Evolutionary conservation across 805 yeast species (phyloP), one percentile per base, ranked within the genome.

Genomic region (Zygoascus biomembranicola): DNA sequence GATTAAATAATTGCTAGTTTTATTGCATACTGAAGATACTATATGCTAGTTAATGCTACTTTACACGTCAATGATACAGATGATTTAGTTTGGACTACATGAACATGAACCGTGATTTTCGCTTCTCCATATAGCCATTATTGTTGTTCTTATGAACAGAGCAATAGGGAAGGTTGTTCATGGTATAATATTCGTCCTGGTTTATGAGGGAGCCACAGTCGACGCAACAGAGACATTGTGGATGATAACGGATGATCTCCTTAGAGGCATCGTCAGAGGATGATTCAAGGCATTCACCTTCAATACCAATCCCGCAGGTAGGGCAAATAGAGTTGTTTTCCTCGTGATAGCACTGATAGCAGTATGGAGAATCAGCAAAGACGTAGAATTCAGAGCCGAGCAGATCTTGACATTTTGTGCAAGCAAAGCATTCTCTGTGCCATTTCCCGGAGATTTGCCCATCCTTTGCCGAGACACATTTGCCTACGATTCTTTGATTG

Each of bases 401-500:
- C 35, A 56, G 53, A 61, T 90, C 84, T 8, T 68, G 69, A 71
- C 98, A 92, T 11, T 73, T 68, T 18, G 75, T 69, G 72, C 99
- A 94, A 13, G 73, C 72, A 73, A 94, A 92, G 66, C 99, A 94
- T 14, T 75, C 69, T 42, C 95, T 76, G 66, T 94, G 99, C 98
- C 98, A 94, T 66, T 90, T 92, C 0, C 97, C 98, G 18, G 64
- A 55, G 13, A 68, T 50, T 11, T 59, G 54, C n/a, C 84, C 86
- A 52, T 86, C 87, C 60, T 83, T 85, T n/a, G 96, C 87, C 69
- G 82, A 85, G 18, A 92, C 85, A 0, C 94, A 76, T 63, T 84
- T 87, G 0, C 81, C 75, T 1, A 59, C 57, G 32, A 90, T 82
- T n/a, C 69, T 73, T 46, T 67, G 56, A 5, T 69, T 67, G 71